Base-by-base conservation (phyloP, 2,329 filamentous ascomycete genomes). In the Pezizomycotina sp. region DNA sequence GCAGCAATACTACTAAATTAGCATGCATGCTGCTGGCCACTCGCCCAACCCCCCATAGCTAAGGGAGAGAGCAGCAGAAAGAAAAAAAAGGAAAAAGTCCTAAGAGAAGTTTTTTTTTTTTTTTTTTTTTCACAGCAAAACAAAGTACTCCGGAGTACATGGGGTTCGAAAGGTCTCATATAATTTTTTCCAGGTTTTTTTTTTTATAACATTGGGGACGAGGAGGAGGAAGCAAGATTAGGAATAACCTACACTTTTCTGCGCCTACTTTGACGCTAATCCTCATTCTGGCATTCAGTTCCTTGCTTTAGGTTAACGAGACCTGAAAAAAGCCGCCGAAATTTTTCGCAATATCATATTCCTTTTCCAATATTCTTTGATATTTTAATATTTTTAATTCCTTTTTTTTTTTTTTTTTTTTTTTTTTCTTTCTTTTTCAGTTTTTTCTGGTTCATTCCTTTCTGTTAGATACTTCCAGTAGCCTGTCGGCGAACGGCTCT, bases 291-390 rank as follows among this genome's bases (percentile, higher is more conserved):
- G n/a, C n/a, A n/a, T 28, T 42, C 35, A 41, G 24, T 31, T 42
- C 32, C 34, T 36, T 12, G 22, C 12, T 37, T 39, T 36, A 21
- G 30, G 23, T 44, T 24, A 32, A 32, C 32, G 36, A 34, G 36
- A 13, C 23, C 29, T 26, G 36, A 33, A 40, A 44, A 37, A 23
- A 27, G 21, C 16, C 31, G 29, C 29, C 24, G 25, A 31, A 27
- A 37, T 44, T 36, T 36, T 39, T 36, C 41, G 36, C 27, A 27
- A 36, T 34, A 36, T 27, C 39, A 33, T 44, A 12, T 30, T 31
- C 36, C 26, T 40, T 7, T 24, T 24, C 12, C 7, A 24, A n/a
- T n/a, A n/a, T n/a, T n/a, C n/a, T n/a, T n/a, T n/a, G n/a, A n/a
- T n/a, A n/a, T 12, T 24, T 12, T 12, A 24, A 8, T 24, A 12